phyloP scores from a whole-genome alignment of 495 filamentous ascomycete species.

The Friedmanniomyces endolithicus region DNA sequence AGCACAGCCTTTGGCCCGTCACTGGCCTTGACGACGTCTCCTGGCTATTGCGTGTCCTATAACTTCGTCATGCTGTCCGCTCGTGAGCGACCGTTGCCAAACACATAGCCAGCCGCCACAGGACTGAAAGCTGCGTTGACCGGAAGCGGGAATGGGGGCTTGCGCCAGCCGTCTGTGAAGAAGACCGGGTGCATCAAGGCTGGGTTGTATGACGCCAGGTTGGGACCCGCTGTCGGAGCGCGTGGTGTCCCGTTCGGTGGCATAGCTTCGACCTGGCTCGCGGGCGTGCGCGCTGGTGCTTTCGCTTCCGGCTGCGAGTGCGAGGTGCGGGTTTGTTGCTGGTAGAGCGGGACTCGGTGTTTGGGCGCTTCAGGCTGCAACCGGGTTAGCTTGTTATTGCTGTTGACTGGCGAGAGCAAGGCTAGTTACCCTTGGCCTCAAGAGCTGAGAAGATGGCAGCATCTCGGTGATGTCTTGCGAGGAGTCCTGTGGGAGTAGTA shows the following conservation, averaged over 20 bases:
- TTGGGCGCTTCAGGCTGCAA: slow-evolving; percentile 8
- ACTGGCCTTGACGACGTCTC: no score
- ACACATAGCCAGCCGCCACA: slow-evolving; percentile 21
- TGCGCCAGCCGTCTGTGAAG: slow-evolving; percentile 27
- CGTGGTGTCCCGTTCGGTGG: slow-evolving; percentile 13
- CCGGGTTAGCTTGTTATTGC: neutral
- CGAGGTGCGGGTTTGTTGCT: slow-evolving; percentile 23
- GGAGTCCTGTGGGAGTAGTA: no score
- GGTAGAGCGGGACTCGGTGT: slow-evolving; percentile 9
- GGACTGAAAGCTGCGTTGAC: slow-evolving; percentile 13
- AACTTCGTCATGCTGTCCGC: slow-evolving; percentile 2
- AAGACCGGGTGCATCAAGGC: slow-evolving; percentile 32
- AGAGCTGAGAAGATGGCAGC: slow-evolving; percentile 27
- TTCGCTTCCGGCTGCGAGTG: slow-evolving; percentile 10
- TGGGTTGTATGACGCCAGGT: slow-evolving; percentile 23
- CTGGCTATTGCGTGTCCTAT: neutral
- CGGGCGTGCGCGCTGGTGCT: neutral
- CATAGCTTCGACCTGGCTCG: slow-evolving; percentile 30
- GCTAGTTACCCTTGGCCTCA: slow-evolving; percentile 23
- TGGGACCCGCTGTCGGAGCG: neutral
- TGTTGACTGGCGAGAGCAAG: neutral
- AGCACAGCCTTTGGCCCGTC: no score
- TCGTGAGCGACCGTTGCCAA: slow-evolving; percentile 3
- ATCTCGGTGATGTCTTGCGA: slow-evolving; percentile 5
- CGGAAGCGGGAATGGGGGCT: slow-evolving; percentile 28